Percentiles rank a stretch among this genome's conserved stretches.
Evolutionary conservation across 257 asterid species (phyloP).

Genomic region (Marsdenia floribunda): DNA sequence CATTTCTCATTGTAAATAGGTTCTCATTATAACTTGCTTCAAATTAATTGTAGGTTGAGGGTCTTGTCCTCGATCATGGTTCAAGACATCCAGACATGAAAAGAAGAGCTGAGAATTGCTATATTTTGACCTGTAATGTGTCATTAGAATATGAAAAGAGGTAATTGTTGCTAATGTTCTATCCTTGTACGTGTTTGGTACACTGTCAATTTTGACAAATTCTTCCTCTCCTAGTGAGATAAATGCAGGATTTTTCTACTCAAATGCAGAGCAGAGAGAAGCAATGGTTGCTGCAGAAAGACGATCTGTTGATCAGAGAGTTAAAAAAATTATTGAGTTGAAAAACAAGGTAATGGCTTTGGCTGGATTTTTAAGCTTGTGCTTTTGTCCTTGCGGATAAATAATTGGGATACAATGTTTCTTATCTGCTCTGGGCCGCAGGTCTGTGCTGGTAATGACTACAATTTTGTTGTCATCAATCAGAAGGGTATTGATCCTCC

Average conservation of each 20-base stretch:
- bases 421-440: conserved; percentile 27
- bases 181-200: neutral
- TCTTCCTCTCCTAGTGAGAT: conserved; percentile 56
- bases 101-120: conserved; percentile 90
- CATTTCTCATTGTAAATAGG: neutral
- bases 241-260: conserved; percentile 98
- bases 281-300: conserved; percentile 98
- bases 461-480: conserved; percentile 78
- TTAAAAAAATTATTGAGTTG: conserved; percentile 82
- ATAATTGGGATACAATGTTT: conserved; percentile 1
- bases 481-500: conserved; percentile 99
- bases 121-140: conserved; percentile 82
- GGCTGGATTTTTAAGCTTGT: conserved; percentile 2
- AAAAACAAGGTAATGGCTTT: conserved; percentile 66
- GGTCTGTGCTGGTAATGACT: conserved; percentile 70
- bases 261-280: conserved; percentile 94
- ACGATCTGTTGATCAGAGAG: conserved; percentile 90
- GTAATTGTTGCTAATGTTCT: conserved; percentile 29
- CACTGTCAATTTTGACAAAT: conserved; percentile 19
- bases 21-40: conserved; percentile 11
- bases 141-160: conserved; percentile 97
- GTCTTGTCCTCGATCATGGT: conserved; percentile 99
- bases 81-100: conserved; percentile 99
- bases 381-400: no score
- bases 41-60: conserved; percentile 68